These are phyloP conservation scores for Cryptosporidium andersoni DNA, from an alignment of 169 alveolate genomes.

Conservation along the genomic window DNA sequence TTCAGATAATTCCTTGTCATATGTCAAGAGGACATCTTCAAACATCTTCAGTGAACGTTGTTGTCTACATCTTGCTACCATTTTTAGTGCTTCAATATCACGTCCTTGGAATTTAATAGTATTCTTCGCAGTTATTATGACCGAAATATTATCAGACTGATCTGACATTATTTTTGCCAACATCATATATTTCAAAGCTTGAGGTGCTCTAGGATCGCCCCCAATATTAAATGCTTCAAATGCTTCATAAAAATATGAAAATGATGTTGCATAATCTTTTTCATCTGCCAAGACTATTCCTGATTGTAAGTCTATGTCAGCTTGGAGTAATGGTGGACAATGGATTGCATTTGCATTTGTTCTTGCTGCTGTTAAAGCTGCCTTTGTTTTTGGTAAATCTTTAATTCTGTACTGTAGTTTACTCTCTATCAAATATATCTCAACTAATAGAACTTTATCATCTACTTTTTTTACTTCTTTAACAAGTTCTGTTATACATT, in stretches of 20 bases:
- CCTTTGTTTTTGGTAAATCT: slow-evolving; percentile 91
- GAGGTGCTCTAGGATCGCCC: slow-evolving; percentile 83
- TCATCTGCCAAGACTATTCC: slow-evolving; percentile 82
- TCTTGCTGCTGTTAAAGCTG: slow-evolving; percentile 93
- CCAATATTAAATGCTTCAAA: slow-evolving; percentile 93
- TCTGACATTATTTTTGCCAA: slow-evolving; percentile 90
- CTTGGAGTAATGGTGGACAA: slow-evolving; percentile 93
- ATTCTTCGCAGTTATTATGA: slow-evolving; percentile 80
- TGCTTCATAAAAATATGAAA: slow-evolving; percentile 94
- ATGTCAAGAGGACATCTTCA: slow-evolving; percentile 84
- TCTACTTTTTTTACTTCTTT: slow-evolving; percentile 92
- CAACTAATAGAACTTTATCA: slow-evolving; percentile 91
- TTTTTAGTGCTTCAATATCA: slow-evolving; percentile 88
- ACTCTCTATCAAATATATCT: slow-evolving; percentile 90
- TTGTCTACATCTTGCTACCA: slow-evolving; percentile 86
- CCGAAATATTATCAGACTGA: slow-evolving; percentile 80
- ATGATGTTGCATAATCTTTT: slow-evolving; percentile 91
- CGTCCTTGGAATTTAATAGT: slow-evolving; percentile 85
- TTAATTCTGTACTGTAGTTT: slow-evolving; percentile 88
- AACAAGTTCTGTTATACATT: slow-evolving; percentile 83
- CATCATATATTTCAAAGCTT: slow-evolving; percentile 88
- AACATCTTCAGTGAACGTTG: slow-evolving; percentile 87
- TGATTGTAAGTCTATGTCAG: slow-evolving; percentile 93
- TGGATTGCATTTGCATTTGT: slow-evolving; percentile 92
- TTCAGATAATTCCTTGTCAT: slow-evolving; percentile 79